These are phyloP conservation scores for Saturnispora serradocipensis DNA, from an alignment of 805 yeast genomes.

Conservation along the genomic window DNA sequence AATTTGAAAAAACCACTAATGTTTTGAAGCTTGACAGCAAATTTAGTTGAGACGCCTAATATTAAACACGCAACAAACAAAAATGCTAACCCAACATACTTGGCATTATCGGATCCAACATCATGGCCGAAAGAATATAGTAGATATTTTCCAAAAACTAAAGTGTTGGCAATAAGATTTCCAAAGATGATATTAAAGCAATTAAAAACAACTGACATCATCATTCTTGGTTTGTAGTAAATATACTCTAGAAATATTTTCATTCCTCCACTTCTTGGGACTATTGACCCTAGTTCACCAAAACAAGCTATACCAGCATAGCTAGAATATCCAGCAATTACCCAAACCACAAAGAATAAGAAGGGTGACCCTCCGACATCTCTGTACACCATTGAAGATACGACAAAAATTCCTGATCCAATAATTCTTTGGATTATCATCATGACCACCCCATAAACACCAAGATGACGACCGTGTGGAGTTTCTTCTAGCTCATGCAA, in stretches of 20 bases:
- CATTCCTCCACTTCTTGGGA: constrained; percentile 70
- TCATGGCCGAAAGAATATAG: constrained; percentile 37
- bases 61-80: constrained; percentile 31
- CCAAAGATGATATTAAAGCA: constrained; percentile 42
- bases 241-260: constrained; percentile 64
- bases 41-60: constrained; percentile 51
- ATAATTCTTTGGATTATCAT: constrained; percentile 60
- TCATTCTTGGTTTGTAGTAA: constrained; percentile 49
- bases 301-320: constrained; percentile 60
- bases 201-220: constrained; percentile 40
- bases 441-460: constrained; percentile 55
- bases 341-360: constrained; percentile 55
- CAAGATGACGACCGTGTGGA: constrained; percentile 72
- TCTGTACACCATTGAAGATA: constrained; percentile 55
- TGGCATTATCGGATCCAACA: constrained; percentile 27
- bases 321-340: constrained; percentile 49
- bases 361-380: constrained; percentile 62
- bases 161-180: constrained; percentile 40
- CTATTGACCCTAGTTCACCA: constrained; percentile 59
- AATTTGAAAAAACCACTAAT: constrained; percentile 54
- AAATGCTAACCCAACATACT: constrained; percentile 34
- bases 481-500: constrained; percentile 34
- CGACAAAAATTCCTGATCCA: constrained; percentile 74
- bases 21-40: constrained; percentile 56
- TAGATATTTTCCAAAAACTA: constrained; percentile 47